These are phyloP conservation scores for Pyrus betulifolia DNA, from an alignment of 306 rosid genomes.

Conservation along the genomic window DNA sequence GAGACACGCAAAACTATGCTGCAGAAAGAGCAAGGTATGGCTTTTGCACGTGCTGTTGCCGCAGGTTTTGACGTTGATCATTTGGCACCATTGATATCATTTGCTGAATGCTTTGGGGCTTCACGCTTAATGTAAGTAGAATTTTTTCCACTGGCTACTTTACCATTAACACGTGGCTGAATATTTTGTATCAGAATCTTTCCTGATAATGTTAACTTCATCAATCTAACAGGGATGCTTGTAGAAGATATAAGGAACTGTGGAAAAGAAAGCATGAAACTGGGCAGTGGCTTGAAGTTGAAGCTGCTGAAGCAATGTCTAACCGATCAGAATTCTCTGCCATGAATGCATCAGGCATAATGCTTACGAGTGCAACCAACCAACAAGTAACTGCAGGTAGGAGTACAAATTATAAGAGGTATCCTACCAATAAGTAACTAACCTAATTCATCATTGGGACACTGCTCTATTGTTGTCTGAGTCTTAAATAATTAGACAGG, in stretches of 20 bases:
- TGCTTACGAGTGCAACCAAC: constrained; percentile 52
- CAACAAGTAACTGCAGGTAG: constrained; percentile 52
- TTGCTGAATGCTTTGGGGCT: constrained; percentile 91
- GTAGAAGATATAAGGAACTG: constrained; percentile 63
- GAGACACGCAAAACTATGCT: constrained; percentile 82
- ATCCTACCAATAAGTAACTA: constrained; percentile 5
- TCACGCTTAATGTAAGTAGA: constrained; percentile 67
- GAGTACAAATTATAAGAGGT: not conserved
- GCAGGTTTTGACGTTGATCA: constrained; percentile 88
- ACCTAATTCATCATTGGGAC: not conserved
- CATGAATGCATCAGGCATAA: constrained; percentile 54
- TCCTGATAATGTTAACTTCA: constrained; percentile 9
- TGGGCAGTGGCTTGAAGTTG: constrained; percentile 98
- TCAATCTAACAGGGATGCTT: constrained; percentile 64
- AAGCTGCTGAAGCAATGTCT: constrained; percentile 70
- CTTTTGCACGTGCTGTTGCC: constrained; percentile 98
- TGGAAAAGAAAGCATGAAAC: constrained; percentile 97
- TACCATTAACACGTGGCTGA: not conserved
- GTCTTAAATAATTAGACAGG: not conserved
- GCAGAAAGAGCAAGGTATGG: constrained; percentile 99
- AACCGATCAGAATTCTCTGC: constrained; percentile 54
- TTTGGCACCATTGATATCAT: constrained; percentile 66
- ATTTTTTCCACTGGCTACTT: constrained; percentile 10
- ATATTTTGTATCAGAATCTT: constrained; percentile 1
- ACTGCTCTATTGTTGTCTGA: not conserved